phyloP scores from a whole-genome alignment of 1,284 basidiomycete species.

The Austroboletus niveus region DNA sequence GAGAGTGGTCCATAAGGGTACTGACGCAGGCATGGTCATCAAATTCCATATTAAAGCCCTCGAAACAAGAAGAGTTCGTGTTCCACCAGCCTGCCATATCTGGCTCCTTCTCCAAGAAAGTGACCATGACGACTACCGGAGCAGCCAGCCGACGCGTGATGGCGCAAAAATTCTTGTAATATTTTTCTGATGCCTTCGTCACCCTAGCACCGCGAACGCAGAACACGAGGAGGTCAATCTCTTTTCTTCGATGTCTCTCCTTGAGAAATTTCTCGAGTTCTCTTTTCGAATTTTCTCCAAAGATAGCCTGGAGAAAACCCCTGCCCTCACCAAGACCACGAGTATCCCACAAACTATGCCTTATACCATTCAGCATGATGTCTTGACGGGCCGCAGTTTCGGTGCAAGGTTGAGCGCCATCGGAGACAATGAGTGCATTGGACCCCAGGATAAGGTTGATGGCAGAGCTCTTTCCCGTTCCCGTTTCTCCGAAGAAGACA shows the following conservation, averaged over 20 bases:
- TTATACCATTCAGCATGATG: conserved; percentile 4
- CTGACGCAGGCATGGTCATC: conserved; percentile 29
- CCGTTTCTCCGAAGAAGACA: conserved; percentile 29
- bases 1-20: conserved; percentile 9
- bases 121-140: conserved; percentile 29
- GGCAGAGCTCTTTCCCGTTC: conserved; percentile 29
- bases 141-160: conserved; percentile 21
- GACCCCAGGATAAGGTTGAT: conserved; percentile 27
- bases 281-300: conserved; percentile 12
- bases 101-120: conserved; percentile 17
- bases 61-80: conserved; percentile 9
- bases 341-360: conserved; percentile 30
- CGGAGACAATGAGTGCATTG: conserved; percentile 8
- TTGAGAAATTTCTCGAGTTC: conserved; percentile 22
- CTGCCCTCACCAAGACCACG: conserved; percentile 24
- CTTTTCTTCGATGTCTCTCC: conserved; percentile 15
- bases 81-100: conserved; percentile 32
- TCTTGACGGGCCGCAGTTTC: conserved; percentile 8
- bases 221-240: conserved; percentile 32
- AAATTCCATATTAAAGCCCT: conserved; percentile 17
- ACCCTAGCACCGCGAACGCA: conserved; percentile 27
- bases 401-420: conserved; percentile 25
- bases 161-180: conserved; percentile 26
- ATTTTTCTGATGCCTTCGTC: conserved; percentile 8
- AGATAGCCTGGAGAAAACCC: conserved; percentile 6